Evolutionary conservation across 768 basidiomycete genomes (phyloP).

Genomic region (Gelatoporia subvermispora): DNA sequence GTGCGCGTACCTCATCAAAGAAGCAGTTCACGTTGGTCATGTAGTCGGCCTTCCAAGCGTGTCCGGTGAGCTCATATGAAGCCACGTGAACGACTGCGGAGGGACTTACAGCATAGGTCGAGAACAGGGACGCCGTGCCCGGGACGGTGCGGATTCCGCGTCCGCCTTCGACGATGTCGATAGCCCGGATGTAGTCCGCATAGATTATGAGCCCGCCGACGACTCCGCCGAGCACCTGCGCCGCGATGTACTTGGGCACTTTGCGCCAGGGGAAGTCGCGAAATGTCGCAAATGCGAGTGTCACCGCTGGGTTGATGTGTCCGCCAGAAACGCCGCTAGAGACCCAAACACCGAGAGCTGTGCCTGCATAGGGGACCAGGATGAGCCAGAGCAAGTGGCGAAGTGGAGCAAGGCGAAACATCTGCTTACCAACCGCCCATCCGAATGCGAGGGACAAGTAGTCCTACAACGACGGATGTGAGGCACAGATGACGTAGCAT

Average conservation of each 20-base stretch:
- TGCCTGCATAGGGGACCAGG: conserved; percentile 34
- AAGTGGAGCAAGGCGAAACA: background rate
- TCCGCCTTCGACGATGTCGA: conserved; percentile 60
- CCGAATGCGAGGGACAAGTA: conserved; percentile 48
- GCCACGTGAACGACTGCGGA: background rate
- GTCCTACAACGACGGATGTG: conserved; percentile 26
- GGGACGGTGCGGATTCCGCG: conserved; percentile 47
- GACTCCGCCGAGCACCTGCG: conserved; percentile 58
- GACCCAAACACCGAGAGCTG: conserved; percentile 66
- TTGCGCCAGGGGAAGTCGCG: conserved; percentile 79
- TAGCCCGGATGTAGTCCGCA: conserved; percentile 63
- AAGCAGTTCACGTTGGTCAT: conserved; percentile 40
- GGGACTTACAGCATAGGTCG: conserved; percentile 52
- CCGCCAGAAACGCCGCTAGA: conserved; percentile 65
- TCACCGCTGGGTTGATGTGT: conserved; percentile 51
- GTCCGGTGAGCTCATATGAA: conserved; percentile 13
- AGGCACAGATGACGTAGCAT: background rate
- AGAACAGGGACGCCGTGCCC: conserved; percentile 54
- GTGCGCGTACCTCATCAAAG: conserved; percentile 36
- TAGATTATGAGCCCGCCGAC: conserved; percentile 55
- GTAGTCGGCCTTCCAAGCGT: conserved; percentile 22
- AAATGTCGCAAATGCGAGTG: conserved; percentile 61
- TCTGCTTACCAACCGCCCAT: conserved; percentile 44
- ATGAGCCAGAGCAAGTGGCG: background rate
- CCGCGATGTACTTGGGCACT: conserved; percentile 64